Percentiles rank a stretch among this genome's conserved stretches.
Conservation (phyloP, 164 flowering plant genomes). For the Magnolia kwangsiensis region DNA sequence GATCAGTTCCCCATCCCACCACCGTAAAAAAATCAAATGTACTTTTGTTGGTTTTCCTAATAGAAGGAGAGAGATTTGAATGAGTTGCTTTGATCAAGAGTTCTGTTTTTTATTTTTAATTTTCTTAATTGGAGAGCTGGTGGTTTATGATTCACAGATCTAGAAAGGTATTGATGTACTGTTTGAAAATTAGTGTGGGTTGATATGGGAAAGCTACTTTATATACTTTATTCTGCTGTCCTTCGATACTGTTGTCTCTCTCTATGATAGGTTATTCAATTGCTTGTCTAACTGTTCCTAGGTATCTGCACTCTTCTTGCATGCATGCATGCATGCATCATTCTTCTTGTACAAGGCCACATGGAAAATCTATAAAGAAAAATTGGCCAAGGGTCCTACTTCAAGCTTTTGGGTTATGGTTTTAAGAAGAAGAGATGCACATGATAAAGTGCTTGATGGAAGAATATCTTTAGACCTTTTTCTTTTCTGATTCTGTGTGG, state of each 20-base stretch:
- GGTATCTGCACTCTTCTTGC: neutral
- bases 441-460: neutral
- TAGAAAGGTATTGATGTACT: no score
- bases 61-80: no score
- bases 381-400: no score
- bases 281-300: neutral
- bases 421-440: neutral
- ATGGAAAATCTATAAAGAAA: no score
- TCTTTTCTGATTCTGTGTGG: neutral
- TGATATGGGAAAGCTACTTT: no score
- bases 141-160: neutral
- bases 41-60: no score
- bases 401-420: neutral
- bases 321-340: neutral
- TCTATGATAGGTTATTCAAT: neutral
- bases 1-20: neutral
- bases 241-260: neutral
- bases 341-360: no score
- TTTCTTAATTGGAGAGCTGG: neutral
- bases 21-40: neutral
- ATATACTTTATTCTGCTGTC: neutral
- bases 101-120: no score
- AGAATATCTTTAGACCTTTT: neutral
- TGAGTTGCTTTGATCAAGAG: no score
- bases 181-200: no score